phyloP scores from a whole-genome alignment of 805 yeast species.

The Spathaspora passalidarum region DNA sequence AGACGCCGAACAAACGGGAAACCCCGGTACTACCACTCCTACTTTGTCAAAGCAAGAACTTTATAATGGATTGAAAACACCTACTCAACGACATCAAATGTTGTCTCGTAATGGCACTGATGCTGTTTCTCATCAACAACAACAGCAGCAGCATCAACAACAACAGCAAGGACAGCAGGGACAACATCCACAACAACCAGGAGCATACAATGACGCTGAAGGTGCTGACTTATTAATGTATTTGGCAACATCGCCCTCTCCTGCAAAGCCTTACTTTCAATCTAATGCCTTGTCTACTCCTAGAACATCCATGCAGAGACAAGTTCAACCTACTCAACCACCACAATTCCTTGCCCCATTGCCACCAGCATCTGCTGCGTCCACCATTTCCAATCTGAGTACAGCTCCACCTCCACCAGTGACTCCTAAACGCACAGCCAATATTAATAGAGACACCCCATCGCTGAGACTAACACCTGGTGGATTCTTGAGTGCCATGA shows the following conservation, averaged over 20 bases:
- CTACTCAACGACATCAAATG: conserved; percentile 1
- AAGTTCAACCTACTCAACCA: conserved; percentile 4
- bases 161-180: conserved; percentile 36
- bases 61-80: conserved; percentile 13
- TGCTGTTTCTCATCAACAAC: not conserved
- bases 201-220: conserved; percentile 44
- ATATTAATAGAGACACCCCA: conserved; percentile 29
- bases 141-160: conserved; percentile 8
- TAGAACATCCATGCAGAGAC: conserved; percentile 10
- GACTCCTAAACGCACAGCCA: conserved; percentile 34
- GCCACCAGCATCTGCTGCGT: not conserved
- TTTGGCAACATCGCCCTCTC: conserved; percentile 81
- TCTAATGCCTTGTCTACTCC: conserved; percentile 23
- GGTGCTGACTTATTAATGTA: conserved; percentile 83
- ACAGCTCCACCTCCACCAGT: conserved; percentile 42
- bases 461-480: conserved; percentile 41
- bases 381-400: conserved; percentile 8
- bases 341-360: conserved; percentile 4
- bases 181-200: conserved; percentile 14
- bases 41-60: conserved; percentile 24
- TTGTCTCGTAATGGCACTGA: not conserved
- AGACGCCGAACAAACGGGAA: conserved; percentile 7
- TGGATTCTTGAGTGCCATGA: conserved; percentile 23
- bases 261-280: conserved; percentile 40
- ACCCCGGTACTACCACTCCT: conserved; percentile 25